phyloP scores from a whole-genome alignment of 169 alveolate species.

The Perkinsus olseni region DNA sequence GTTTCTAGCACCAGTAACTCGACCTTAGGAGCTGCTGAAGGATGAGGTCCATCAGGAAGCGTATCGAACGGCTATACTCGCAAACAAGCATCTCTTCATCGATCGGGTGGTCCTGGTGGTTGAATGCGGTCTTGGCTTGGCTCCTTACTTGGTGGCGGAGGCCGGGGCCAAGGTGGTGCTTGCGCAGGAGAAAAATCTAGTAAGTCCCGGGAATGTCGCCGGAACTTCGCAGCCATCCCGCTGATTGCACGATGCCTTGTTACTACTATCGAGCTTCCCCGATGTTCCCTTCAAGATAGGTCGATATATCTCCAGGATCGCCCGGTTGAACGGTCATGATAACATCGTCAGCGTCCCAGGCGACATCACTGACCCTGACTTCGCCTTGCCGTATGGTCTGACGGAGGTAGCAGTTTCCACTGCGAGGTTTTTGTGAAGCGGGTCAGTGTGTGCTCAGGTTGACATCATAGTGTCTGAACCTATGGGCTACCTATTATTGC shows the following conservation, averaged over 20 bases:
- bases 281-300: neutral
- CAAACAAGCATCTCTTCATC: slow-evolving; percentile 39
- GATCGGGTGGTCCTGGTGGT: slow-evolving; percentile 52
- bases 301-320: slow-evolving; percentile 14
- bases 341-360: slow-evolving; percentile 40
- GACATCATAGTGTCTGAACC: slow-evolving; percentile 59
- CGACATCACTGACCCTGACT: slow-evolving; percentile 48
- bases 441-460: neutral
- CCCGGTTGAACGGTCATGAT: slow-evolving; percentile 35
- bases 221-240: too few relatives aligned
- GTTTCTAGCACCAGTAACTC: too few relatives aligned
- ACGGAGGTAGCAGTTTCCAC: neutral
- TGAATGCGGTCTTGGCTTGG: slow-evolving; percentile 54
- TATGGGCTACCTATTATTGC: slow-evolving; percentile 51
- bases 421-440: neutral
- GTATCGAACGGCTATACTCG: slow-evolving; percentile 53
- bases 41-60: slow-evolving; percentile 56
- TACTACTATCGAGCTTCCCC: too few relatives aligned
- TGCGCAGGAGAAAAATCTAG: slow-evolving; percentile 46
- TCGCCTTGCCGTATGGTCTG: slow-evolving; percentile 11
- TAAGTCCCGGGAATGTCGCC: slow-evolving; percentile 9
- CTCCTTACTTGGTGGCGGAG: slow-evolving; percentile 52
- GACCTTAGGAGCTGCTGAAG: slow-evolving; percentile 54
- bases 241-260: slow-evolving; percentile 22
- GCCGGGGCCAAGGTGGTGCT: slow-evolving; percentile 64